Evolutionary conservation across 2,329 filamentous ascomycete genomes (phyloP), one percentile per base, ranked within the genome.

Genomic region (Exophiala calicioides): DNA sequence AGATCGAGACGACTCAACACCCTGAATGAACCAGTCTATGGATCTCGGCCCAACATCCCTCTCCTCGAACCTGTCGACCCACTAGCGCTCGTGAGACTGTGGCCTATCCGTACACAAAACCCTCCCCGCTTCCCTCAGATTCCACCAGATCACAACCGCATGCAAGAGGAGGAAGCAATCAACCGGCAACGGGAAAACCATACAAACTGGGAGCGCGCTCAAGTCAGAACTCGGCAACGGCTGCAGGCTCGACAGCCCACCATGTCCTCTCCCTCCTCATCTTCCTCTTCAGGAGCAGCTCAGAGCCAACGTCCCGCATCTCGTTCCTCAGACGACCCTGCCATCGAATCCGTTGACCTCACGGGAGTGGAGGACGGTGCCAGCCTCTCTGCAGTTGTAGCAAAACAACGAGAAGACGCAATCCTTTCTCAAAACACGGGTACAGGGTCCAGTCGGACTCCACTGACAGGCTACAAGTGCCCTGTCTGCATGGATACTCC

Each of bases 401-500:
- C 77, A 35, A 80, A 77, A 58, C 77, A 80, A 59, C 68, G 70
- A 4, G 68, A 74, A 44, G 75, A 79, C 50, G 73, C 76, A 0
- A 65, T 78, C 27, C 71, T 72, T 44, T 66, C 72, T 1, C 71
- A 63, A 6, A 52, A 42, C 21, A 44, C 55, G 2, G 62, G 64
- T 5, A 59, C 59, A 7, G 61, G 62, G 24, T 54, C 61, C 13
- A 60, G 55, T 12, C 64, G 58, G 3, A 68, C 68, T 26, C 57
- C 67, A 26, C 68, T 76, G 55, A 75, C 66, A 16, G 73, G 64
- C 4, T 75, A 76, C 60, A 78, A 69, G 51, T 84, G 81, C 60
- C 80, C 82, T 33, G 79, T 84, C 16, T 84, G 81, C 64, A 78
- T 84, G 76, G 81, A 84, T 55, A 73, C 68, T 3, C 78, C 76